phyloP scores from a whole-genome alignment of 768 basidiomycete genomes.

The Dendrothele bispora region DNA sequence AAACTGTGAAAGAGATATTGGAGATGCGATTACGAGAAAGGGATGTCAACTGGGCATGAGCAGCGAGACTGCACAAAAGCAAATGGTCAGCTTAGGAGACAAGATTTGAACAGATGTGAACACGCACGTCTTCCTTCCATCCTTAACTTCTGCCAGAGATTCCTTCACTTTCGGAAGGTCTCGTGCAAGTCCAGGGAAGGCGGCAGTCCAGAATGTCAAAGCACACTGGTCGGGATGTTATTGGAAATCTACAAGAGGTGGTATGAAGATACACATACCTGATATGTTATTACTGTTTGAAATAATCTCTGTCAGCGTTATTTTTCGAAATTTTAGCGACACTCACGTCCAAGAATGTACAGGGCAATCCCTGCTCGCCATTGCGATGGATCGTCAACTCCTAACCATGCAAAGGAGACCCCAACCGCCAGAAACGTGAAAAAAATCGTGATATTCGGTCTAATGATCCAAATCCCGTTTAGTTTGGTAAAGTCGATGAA shows the following conservation, averaged over 20 bases:
- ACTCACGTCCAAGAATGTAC: slow-evolving; percentile 65
- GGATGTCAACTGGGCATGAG: slow-evolving; percentile 58
- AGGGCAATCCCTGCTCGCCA: slow-evolving; percentile 64
- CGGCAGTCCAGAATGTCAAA: slow-evolving; percentile 82
- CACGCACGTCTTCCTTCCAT: slow-evolving; percentile 48
- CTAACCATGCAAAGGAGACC: slow-evolving; percentile 78
- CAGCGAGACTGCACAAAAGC: slow-evolving; percentile 35
- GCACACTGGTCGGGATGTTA: slow-evolving; percentile 41
- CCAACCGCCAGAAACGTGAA: slow-evolving; percentile 67
- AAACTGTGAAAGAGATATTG: slow-evolving; percentile 71
- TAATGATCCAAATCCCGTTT: slow-evolving; percentile 18
- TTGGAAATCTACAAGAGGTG: neutral
- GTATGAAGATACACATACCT: slow-evolving; percentile 33
- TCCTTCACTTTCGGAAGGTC: slow-evolving; percentile 68
- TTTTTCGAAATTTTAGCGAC: neutral
- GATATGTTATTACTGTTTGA: slow-evolving; percentile 71
- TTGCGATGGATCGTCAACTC: slow-evolving; percentile 61
- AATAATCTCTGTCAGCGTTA: slow-evolving; percentile 10
- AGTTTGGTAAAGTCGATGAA: neutral
- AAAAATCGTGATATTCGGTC: slow-evolving; percentile 76
- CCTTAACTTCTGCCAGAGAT: slow-evolving; percentile 40
- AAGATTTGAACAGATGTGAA: neutral
- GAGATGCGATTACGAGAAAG: slow-evolving; percentile 71
- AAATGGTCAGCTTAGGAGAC: neutral
- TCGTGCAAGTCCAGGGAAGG: slow-evolving; percentile 73